Conservation (phyloP, 73 alveolate species). For the Tetrahymena elliotti region DNA sequence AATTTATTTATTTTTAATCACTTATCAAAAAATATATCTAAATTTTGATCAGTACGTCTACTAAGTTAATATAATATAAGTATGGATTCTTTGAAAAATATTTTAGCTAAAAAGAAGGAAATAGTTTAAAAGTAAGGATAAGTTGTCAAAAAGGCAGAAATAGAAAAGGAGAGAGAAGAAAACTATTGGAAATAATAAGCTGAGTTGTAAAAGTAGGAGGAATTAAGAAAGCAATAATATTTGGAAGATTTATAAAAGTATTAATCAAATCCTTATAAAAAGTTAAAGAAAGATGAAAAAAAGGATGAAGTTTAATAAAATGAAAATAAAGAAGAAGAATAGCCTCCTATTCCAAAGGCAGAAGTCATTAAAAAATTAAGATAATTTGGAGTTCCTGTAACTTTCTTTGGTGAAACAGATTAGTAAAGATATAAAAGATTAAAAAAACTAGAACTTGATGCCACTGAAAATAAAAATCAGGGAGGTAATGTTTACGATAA, state of each 20-base stretch:
- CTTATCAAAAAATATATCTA: background rate
- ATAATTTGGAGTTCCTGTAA: constrained; percentile 53
- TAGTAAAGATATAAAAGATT: constrained; percentile 54
- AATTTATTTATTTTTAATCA: background rate
- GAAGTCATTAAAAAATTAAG: constrained; percentile 26
- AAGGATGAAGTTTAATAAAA: constrained; percentile 56
- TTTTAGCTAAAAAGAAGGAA: background rate
- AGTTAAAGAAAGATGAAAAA: background rate
- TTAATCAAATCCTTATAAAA: background rate
- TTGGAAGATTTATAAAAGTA: background rate
- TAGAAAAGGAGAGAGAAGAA: background rate
- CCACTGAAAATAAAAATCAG: background rate
- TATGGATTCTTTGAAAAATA: background rate
- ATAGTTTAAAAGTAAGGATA: background rate
- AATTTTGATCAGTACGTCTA: background rate
- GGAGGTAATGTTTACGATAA: background rate
- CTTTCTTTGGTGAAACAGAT: constrained; percentile 68
- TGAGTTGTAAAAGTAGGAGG: background rate
- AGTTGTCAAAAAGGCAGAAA: background rate
- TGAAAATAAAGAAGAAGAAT: constrained; percentile 45
- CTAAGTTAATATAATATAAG: background rate
- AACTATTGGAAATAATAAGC: background rate
- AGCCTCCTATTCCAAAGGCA: constrained; percentile 19
- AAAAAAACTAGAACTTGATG: background rate
- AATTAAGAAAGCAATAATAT: background rate